Base-by-base conservation (phyloP, 305 asterid species). In the Fraxinus sp. region DNA sequence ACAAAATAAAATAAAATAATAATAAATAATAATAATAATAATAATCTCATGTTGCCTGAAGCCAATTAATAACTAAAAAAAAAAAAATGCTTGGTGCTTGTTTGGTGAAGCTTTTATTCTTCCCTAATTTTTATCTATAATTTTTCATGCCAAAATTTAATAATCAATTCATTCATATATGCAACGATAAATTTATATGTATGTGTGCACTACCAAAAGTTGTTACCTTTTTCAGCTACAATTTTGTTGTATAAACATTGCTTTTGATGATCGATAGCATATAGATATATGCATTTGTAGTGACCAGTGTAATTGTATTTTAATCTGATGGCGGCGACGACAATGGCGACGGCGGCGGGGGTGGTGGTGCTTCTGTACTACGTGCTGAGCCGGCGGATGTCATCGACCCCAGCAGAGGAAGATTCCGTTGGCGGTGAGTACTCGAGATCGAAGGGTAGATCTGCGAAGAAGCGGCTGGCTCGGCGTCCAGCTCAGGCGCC, bases 401-500 rank as follows among this genome's bases (percentile, higher is more conserved):
- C 90, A 6, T 78, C 90, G 35, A 26, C 77, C 10, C 80, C 80
- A 78, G 86, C 78, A 80, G 87, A 84, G 44, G 89, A 55, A 24
- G 92, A 88, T 30, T 88, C 88, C 18, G 79, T 24, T 75, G 91
- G 82, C 16, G 94, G 86, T 14, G 97, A 90, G 83, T 84, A 81
- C 82, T 87, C 93, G 81, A 85, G 86, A 85, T 86, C 93, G 71
- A 85, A 74, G 85, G 85, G 90, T 80, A 89, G 94, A 91, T 90
- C 93, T 86, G 88, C 71, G 13, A 89, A 86, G 89, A 89, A 86
- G 82, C 88, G 94, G 83, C 68, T 91, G 85, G 88, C 91, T 59
- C 89, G 97, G 82, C 79, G 98, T 89, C 95, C 97, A 76, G 95
- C 97, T 86, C 98, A 91, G 86, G 98, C 98, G 78, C 98, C 98